Conservation (phyloP, 2,329 filamentous ascomycete genomes). For the Aureobasidium sp. region DNA sequence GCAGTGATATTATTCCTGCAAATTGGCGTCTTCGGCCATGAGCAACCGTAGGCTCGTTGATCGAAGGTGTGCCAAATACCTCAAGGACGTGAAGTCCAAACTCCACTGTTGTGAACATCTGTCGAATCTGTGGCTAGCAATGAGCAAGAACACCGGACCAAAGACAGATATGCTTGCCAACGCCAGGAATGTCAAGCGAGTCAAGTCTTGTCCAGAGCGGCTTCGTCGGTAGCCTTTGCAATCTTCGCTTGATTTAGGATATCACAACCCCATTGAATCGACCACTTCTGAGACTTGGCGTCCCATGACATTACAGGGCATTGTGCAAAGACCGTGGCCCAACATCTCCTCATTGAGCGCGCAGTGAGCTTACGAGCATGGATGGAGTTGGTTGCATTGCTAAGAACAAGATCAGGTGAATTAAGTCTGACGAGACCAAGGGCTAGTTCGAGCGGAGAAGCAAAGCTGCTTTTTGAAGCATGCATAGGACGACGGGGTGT, state of each 20-base stretch:
- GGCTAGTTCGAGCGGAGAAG: background rate
- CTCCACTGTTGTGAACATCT: no score
- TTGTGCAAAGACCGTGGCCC: conserved; percentile 31
- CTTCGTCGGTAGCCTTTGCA: background rate
- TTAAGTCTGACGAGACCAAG: background rate
- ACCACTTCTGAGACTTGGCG: conserved; percentile 22
- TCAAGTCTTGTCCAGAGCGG: background rate
- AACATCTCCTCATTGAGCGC: conserved; percentile 39
- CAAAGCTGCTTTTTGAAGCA: background rate
- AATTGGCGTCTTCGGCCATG: background rate
- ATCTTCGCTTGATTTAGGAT: background rate
- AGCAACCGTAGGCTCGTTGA: background rate
- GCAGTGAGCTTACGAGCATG: conserved; percentile 29
- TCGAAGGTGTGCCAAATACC: background rate
- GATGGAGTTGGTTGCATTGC: conserved; percentile 13
- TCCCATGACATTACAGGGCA: conserved; percentile 36
- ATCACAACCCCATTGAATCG: conserved; percentile 25
- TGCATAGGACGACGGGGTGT: background rate
- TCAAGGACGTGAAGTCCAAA: background rate
- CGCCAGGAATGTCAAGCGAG: background rate
- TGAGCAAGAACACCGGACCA: background rate
- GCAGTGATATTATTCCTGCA: background rate
- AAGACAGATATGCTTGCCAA: background rate
- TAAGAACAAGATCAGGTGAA: background rate
- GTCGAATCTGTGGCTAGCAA: conserved; percentile 24